Base-by-base conservation (phyloP, 805 yeast species). In the Metschnikowia hibisci region DNA sequence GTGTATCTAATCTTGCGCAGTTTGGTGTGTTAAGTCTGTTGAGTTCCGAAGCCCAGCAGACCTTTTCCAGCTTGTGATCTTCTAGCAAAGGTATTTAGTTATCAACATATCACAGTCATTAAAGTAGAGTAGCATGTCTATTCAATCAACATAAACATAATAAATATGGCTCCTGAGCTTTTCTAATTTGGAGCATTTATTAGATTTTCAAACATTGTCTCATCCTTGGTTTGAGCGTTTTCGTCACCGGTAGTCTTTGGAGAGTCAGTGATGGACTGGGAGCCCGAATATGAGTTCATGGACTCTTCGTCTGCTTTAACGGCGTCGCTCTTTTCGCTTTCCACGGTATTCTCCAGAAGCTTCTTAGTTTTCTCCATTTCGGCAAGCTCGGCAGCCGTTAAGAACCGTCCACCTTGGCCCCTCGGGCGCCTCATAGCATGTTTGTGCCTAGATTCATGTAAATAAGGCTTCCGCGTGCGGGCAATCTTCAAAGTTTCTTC, bases 361-460 rank as follows among this genome's bases (percentile, higher is more conserved):
- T 66, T 68, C 23, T 67, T 73, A 41, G 63, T 53, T 23, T 71
- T 55, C 31, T 69, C 75, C 54, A 66, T 67, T 44, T 71, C 75
- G 3, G 75, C 75, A 36, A 71, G 70, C 51, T 71, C 76, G 6
- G 96, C 96, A 11, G 98, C 96, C 0, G 99, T 93, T 46, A 93
- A 67, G 54, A 93, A 93, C 47, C 99, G 74, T 6, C 99, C 99
- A 26, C 99, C 99, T 67, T 93, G 98, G 22, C 99, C 99, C 55
- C 99, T 80, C 12, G 99, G 98, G 62, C 99, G 78, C 60, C 98
- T 78, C 99, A 93, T 93, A 3, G 99, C 99, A 63, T 93, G 99
- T 62, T 93, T 91, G 63, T 93, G 99, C 56, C 99, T 77, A 14
- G 96, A 87, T 64, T 93, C 99, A 61, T 93, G 99, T 39, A 93